Base-by-base conservation (phyloP, 352 stramenopile genomes). In the Phytophthora hibernalis region DNA sequence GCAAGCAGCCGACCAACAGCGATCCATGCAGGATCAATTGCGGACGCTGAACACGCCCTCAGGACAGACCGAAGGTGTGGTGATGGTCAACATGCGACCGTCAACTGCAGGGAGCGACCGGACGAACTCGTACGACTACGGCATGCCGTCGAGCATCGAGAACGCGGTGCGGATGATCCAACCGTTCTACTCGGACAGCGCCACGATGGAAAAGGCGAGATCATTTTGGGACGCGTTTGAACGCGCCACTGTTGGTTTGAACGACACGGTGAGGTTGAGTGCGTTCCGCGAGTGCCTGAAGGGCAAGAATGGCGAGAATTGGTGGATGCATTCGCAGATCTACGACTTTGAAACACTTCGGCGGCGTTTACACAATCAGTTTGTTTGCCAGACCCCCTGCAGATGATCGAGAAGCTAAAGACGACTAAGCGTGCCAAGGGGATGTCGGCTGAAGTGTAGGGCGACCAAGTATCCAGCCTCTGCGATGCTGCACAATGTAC, bases 241-340 rank as follows among this genome's bases (percentile, higher is more conserved):
- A 11, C 13, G 47, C 1, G 28, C 47, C 6, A 54, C 47, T 2
- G 12, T 40, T 6, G 47, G 47, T 1, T 33, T 31, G 21, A 35
- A 12, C 2, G 44, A 52, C 16, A 20, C 22, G 0, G 26, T n/a
- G 13, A 11, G 28, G 1, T 16, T 26, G n/a, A 45, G 22, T 38
- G 35, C 35, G 13, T 58, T 58, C 26, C 52, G 24, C 0, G 15
- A 60, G 10, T 50, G 52, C 6, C 24, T 43, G n/a, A 60, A 51
- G 24, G 22, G 26, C 5, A 60, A 60, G 38, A 33, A 22, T n/a
- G 38, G 52, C 2, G 24, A 60, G 3, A 18, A 33, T 0, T 54
- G 54, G 54, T 62, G 43, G 54, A 62, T 20, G 30, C 22, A 62
- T 28, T 62, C 54, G 0, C 10, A 26, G 2, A 62, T 54, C 31